phyloP scores from a whole-genome alignment of 495 filamentous ascomycete species.

The Penicillium cinerascens region DNA sequence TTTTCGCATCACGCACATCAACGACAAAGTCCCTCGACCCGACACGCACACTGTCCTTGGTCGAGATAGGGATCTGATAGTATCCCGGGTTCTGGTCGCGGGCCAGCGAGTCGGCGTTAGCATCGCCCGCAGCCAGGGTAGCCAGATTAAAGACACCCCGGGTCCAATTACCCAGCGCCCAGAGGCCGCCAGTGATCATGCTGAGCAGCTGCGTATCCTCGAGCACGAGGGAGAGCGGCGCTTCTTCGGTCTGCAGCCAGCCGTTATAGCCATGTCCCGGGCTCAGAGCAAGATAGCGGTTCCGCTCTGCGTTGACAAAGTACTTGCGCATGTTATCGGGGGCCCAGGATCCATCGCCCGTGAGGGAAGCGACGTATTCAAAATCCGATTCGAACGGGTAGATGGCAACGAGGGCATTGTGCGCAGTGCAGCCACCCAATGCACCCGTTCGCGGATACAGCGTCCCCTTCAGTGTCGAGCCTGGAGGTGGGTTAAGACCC shows the following conservation, averaged over 20 bases:
- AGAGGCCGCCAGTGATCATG: slow-evolving; percentile 47
- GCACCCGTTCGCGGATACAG: slow-evolving; percentile 46
- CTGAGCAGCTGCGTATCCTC: slow-evolving; percentile 51
- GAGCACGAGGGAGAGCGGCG: slow-evolving; percentile 46
- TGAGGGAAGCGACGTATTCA: slow-evolving; percentile 40
- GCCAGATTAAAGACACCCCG: slow-evolving; percentile 35
- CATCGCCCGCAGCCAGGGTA: slow-evolving; percentile 46
- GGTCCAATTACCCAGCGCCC: slow-evolving; percentile 45
- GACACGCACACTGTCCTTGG: slow-evolving; percentile 43
- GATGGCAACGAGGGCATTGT: slow-evolving; percentile 44
- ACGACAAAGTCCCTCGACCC: slow-evolving; percentile 53
- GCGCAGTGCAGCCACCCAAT: slow-evolving; percentile 44
- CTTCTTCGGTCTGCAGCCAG: slow-evolving; percentile 51
- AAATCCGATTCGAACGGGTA: slow-evolving; percentile 45
- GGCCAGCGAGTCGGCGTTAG: slow-evolving; percentile 43
- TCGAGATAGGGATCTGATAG: slow-evolving; percentile 53
- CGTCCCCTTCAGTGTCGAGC: slow-evolving; percentile 36
- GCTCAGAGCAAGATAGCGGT: slow-evolving; percentile 42
- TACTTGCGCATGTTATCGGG: slow-evolving; percentile 43
- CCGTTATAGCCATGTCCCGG: slow-evolving; percentile 54
- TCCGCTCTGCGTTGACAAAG: slow-evolving; percentile 44
- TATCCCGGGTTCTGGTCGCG: slow-evolving; percentile 42
- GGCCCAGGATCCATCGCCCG: slow-evolving; percentile 42
- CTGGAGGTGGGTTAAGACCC: slow-evolving; percentile 35
- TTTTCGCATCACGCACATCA: slow-evolving; percentile 46